Evolutionary conservation across 2,329 filamentous ascomycete species (phyloP).

Genomic region (Orbilia ellipsospora): DNA sequence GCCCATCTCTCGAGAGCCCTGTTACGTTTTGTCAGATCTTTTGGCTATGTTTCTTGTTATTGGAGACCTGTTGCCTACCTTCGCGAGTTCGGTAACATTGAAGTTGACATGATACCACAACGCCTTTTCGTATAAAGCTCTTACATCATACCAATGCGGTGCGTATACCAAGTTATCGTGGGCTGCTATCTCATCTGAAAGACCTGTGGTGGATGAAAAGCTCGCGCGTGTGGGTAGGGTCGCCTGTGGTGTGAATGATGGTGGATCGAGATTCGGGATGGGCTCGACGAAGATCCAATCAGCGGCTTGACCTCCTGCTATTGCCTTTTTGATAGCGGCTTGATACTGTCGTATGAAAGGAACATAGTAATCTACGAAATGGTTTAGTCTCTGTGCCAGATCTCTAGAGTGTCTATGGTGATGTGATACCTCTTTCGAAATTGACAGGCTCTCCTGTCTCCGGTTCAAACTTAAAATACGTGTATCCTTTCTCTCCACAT

Average conservation of each 20-base stretch:
- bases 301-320: conserved; percentile 59
- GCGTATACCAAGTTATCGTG: conserved; percentile 62
- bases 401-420: not conserved
- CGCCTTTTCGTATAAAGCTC: conserved; percentile 64
- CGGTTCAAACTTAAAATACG: conserved; percentile 63
- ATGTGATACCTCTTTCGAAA: conserved; percentile 61
- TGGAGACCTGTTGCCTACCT: conserved; percentile 2
- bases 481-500: conserved; percentile 58
- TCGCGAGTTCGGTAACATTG: conserved; percentile 62
- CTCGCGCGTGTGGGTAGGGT: conserved; percentile 56
- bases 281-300: conserved; percentile 63
- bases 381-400: not conserved
- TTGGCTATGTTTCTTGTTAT: not conserved
- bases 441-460: conserved; percentile 62
- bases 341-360: conserved; percentile 62
- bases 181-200: conserved; percentile 59
- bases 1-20: conserved; percentile 58
- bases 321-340: conserved; percentile 60
- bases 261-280: conserved; percentile 64
- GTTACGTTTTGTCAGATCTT: conserved; percentile 8
- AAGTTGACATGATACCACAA: conserved; percentile 63
- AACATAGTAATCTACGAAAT: conserved; percentile 62
- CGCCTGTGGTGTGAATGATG: conserved; percentile 60
- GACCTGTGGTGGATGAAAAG: conserved; percentile 56
- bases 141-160: conserved; percentile 65